Evolutionary conservation across 495 filamentous ascomycete species (phyloP).

Genomic region (Daldinia concentrica): DNA sequence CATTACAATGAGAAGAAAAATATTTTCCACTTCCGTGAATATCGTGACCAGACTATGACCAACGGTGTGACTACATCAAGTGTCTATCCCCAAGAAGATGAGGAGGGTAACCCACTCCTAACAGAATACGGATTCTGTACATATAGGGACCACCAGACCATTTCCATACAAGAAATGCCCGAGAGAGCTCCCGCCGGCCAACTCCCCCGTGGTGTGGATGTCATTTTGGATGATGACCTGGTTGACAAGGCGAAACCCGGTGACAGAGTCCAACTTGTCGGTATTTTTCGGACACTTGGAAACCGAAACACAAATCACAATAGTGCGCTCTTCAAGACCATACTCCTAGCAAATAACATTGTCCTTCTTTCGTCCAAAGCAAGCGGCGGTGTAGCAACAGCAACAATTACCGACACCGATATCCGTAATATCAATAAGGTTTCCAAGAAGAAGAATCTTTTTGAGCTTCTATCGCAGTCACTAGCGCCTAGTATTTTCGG

Average conservation of each 20-base stretch:
- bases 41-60: conserved; percentile 95
- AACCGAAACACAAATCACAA: conserved; percentile 89
- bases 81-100: conserved; percentile 95
- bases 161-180: conserved; percentile 99
- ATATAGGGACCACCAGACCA: conserved; percentile 96
- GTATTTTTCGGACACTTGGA: conserved; percentile 90
- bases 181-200: conserved; percentile 96
- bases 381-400: conserved; percentile 90
- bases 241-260: conserved; percentile 96
- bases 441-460: conserved; percentile 92
- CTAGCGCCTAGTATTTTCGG: conserved; percentile 98
- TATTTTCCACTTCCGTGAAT: conserved; percentile 84
- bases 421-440: conserved; percentile 99
- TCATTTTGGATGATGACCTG: conserved; percentile 95
- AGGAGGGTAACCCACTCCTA: conserved; percentile 78
- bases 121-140: conserved; percentile 97
- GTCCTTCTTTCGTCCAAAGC: conserved; percentile 96
- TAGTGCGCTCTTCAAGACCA: conserved; percentile 90
- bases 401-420: conserved; percentile 95
- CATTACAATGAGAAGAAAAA: conserved; percentile 89
- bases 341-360: conserved; percentile 93
- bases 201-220: conserved; percentile 95
- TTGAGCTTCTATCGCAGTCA: conserved; percentile 93
- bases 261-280: conserved; percentile 94
- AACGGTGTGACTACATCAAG: conserved; percentile 85